These are phyloP conservation scores for Curvularia lunata DNA, from an alignment of 2,329 filamentous ascomycete genomes.

Conservation along the genomic window DNA sequence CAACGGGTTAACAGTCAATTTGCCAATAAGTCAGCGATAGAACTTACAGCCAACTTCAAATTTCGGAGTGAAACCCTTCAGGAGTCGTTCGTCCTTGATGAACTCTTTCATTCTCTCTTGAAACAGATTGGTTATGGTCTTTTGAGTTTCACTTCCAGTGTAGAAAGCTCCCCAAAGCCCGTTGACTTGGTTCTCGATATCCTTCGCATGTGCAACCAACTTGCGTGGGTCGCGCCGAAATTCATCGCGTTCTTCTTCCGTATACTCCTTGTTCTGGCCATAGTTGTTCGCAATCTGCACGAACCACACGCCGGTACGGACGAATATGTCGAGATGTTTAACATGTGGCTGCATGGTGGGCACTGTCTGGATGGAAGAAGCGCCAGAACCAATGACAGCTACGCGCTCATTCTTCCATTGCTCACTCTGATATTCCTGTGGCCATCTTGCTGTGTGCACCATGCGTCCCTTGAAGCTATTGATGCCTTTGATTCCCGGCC, in stretches of 20 bases:
- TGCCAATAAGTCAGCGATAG: background rate
- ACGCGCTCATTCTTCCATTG: slow-evolving; percentile 52
- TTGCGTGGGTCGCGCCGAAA: slow-evolving; percentile 53
- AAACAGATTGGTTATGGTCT: slow-evolving; percentile 48
- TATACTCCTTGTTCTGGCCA: slow-evolving; percentile 55
- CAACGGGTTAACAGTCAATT: background rate
- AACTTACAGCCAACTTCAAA: slow-evolving; percentile 54
- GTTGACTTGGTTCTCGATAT: slow-evolving; percentile 57
- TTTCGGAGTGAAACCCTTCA: slow-evolving; percentile 56
- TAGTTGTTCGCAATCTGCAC: slow-evolving; percentile 56
- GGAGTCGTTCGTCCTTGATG: slow-evolving; percentile 59
- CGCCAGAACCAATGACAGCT: slow-evolving; percentile 55
- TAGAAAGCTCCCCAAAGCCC: slow-evolving; percentile 57
- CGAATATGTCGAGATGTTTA: slow-evolving; percentile 56
- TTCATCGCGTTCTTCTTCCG: slow-evolving; percentile 49
- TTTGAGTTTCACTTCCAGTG: slow-evolving; percentile 51
- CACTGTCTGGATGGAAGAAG: slow-evolving; percentile 55
- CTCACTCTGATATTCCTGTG: slow-evolving; percentile 53
- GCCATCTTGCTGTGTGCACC: slow-evolving; percentile 56
- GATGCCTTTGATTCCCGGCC: slow-evolving; percentile 51
- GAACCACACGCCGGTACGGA: slow-evolving; percentile 56
- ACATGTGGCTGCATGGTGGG: slow-evolving; percentile 56
- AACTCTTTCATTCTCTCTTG: slow-evolving; percentile 56
- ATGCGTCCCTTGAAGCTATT: slow-evolving; percentile 55
- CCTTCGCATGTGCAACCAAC: slow-evolving; percentile 54